Evolutionary conservation across 768 basidiomycete species (phyloP), one percentile per base, ranked within the genome.

Genomic region (Leccinellum luteum): DNA sequence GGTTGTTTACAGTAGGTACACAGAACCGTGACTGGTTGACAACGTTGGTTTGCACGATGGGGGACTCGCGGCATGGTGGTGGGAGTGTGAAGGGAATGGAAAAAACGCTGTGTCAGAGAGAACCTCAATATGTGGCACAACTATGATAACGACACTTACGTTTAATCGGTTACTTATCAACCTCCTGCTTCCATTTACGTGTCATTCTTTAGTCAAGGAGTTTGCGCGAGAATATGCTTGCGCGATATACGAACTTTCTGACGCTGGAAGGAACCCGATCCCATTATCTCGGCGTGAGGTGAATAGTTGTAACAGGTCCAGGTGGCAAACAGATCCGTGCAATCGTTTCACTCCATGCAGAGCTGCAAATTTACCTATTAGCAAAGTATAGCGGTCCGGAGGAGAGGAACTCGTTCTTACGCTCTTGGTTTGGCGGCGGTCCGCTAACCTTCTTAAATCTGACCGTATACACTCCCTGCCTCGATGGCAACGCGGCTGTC

Each of bases 231-330:
- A 28, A 98, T 87, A 66, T 96, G 92, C 62, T 92, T 91, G 57
- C 97, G 84, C 15, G 94, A 95, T 61, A 99, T 96, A 31, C 97
- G 85, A 56, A 99, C 94, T 74, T 98, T 98, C 75, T 97, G 95
- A 17, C 97, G 83, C 66, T 94, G 92, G 13, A 35, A 98, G 82
- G 77, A 93, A 94, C 15, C 90, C 91, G 19, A 97, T 89, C 15
- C 90, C 89, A 60, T 98, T 96, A 61, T 96, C 91, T 31, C 94
- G 82, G 9, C 94, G 78, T 13, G 86, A 88, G 60, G 78, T 86
- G 65, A 78, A 82, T 98, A 98, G 64, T 90, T 90, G 75, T 94
- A 98, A 31, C n/a, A n/a, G n/a, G n/a, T n/a, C n/a, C 97, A 91
- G 13, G 95, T 97, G 21, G 95, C 90, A 74, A 99, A 98, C 0